Base-by-base conservation (phyloP, 2,329 filamentous ascomycete species). In the Diplodia seriata region DNA sequence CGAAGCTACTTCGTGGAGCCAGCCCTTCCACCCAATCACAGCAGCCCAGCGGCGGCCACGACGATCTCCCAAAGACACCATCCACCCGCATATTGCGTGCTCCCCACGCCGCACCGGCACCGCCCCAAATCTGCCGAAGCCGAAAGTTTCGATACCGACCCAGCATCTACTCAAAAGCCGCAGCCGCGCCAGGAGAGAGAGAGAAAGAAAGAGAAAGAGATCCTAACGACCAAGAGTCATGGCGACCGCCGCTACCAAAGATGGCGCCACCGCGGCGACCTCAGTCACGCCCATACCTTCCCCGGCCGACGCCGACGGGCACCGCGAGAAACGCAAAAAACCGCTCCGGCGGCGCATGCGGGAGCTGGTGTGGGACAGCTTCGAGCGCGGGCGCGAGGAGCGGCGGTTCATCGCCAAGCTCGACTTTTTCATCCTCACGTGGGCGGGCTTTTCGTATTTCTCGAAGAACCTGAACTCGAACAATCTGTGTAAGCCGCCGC, bases 381-480 rank as follows among this genome's bases (percentile, higher is more conserved):
- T 51, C 31, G 61, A 64, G n/a, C 61, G 50, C 29, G 33, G 47
- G 7, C 61, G 47, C 1, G 29, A 38, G 50, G 61, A 64, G 47
- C 47, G 61, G 0, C 29, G 33, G 18, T 54, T 64, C 47, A 64
- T 64, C 2, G 47, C 47, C 18, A 64, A 64, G 61, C 53, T 64
- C 29, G 61, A 64, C 29, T 64, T 64, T n/a, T 51, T 64, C 47
- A 64, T 64, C 47, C 50, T 53, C 12, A 64, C 61, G 3, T 64
- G 61, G 61, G 61, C 61, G 5, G 61, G 61, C 0, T 53, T 64
- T 20, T 51, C 61, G n/a, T 64, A 64, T 49, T 64, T 64, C 20
- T 64, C 61, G 31, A 64, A 64, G 61, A 64, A 64, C 12, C 5
- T 64, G 50, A 64, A 64, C 6, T 64, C 61, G 23, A 64, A 64